Conservation (phyloP, 306 rosid genomes). For the Crataegus laevigata region DNA sequence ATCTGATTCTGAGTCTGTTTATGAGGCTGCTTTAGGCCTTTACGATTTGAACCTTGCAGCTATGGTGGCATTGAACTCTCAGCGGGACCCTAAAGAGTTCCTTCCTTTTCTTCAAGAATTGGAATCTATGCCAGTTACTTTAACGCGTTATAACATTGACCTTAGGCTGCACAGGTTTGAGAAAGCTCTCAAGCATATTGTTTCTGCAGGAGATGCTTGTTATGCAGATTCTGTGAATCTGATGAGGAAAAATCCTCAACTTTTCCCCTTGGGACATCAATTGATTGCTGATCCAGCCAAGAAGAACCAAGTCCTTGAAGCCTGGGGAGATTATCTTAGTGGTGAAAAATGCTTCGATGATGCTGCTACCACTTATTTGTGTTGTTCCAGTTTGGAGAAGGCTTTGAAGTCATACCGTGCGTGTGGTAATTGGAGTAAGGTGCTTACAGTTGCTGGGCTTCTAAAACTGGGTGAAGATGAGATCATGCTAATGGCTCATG, state of each 20-base stretch:
- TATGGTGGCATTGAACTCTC: slow-evolving; percentile 94
- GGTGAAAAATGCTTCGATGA: slow-evolving; percentile 68
- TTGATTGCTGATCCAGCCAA: slow-evolving; percentile 60
- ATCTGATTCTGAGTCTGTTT: slow-evolving; percentile 82
- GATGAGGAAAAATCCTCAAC: slow-evolving; percentile 70
- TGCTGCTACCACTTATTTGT: slow-evolving; percentile 75
- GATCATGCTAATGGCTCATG: slow-evolving; percentile 53
- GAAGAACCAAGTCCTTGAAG: slow-evolving; percentile 70
- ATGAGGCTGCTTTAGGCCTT: slow-evolving; percentile 90
- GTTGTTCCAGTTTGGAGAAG: slow-evolving; percentile 71
- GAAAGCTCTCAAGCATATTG: slow-evolving; percentile 80
- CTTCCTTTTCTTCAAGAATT: slow-evolving; percentile 85
- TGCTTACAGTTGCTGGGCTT: slow-evolving; percentile 73
- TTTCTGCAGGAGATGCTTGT: slow-evolving; percentile 85
- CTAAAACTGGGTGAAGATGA: slow-evolving; percentile 71
- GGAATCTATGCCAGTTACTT: slow-evolving; percentile 53
- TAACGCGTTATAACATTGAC: slow-evolving; percentile 91
- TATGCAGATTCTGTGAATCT: slow-evolving; percentile 70
- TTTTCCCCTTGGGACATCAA: slow-evolving; percentile 79
- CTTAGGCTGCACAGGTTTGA: slow-evolving; percentile 74
- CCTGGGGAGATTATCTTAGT: slow-evolving; percentile 90
- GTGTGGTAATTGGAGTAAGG: slow-evolving; percentile 79
- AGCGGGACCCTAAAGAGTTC: slow-evolving; percentile 92
- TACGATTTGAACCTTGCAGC: slow-evolving; percentile 93
- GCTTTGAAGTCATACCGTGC: slow-evolving; percentile 82